Percentiles rank a stretch among this genome's conserved stretches.
These are phyloP conservation scores for Rasamsonia emersonii DNA, from an alignment of 2,329 filamentous ascomycete genomes.

Conservation along the genomic window DNA sequence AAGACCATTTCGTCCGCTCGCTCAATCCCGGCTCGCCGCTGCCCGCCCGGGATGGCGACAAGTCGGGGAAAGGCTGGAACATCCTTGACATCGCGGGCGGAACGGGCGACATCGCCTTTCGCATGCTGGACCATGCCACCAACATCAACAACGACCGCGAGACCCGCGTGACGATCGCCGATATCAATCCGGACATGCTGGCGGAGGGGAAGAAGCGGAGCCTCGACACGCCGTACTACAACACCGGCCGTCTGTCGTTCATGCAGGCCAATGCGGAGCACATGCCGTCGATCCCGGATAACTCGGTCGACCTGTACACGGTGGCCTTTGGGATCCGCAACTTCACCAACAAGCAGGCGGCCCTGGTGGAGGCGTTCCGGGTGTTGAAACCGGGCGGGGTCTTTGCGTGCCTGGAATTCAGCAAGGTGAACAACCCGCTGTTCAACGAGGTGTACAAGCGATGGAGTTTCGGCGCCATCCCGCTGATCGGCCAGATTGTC, in stretches of 20 bases:
- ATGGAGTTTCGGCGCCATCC: conserved; percentile 93
- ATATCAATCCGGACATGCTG: conserved; percentile 96
- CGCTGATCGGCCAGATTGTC: conserved; percentile 88
- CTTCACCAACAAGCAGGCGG: conserved; percentile 83
- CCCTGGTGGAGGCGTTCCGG: conserved; percentile 72
- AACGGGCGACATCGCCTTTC: conserved; percentile 95
- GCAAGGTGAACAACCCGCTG: conserved; percentile 67
- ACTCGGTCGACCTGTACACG: conserved; percentile 87
- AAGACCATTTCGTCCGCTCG: conserved; percentile 87
- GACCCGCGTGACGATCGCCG: conserved; percentile 80
- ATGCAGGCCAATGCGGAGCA: conserved; percentile 85
- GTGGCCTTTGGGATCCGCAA: conserved; percentile 97
- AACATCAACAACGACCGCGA: conserved; percentile 69
- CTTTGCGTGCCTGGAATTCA: conserved; percentile 95
- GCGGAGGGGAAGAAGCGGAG: conserved; percentile 77
- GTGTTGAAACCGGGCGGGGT: conserved; percentile 91
- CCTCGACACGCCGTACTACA: conserved; percentile 51
- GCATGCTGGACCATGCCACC: conserved; percentile 81
- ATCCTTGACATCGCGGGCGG: conserved; percentile 96
- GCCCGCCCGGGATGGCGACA: conserved; percentile 22
- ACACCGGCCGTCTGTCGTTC: conserved; percentile 54
- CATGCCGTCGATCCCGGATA: conserved; percentile 55
- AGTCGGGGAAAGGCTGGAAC: conserved; percentile 47
- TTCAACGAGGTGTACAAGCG: conserved; percentile 85
- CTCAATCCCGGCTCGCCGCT: conserved; percentile 68